Base-by-base conservation (phyloP, 257 asterid species). In the Paulownia fortunei region DNA sequence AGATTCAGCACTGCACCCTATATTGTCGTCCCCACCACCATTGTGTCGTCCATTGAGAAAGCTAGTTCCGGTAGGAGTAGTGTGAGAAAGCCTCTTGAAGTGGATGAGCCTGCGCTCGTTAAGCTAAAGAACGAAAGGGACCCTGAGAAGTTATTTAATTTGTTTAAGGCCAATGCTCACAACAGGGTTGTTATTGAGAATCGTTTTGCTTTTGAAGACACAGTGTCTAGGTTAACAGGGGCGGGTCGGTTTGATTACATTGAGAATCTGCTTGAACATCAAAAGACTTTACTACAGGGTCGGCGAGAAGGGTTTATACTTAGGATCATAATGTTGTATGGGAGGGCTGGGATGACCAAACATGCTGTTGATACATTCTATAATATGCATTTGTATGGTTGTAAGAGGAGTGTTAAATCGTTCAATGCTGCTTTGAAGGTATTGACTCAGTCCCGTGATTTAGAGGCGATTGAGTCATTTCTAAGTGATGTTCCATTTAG, bases 221-320 rank as follows among this genome's bases (percentile, higher is more conserved):
- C 91, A 0, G 82, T 93, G 75, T 87, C 91, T 85, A 81, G 96
- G 77, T 82, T 93, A 81, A 92, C 92, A 65, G 98, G 98, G 58
- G 98, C 97, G 0, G 83, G 92, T 5, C 63, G 93, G 21, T 85
- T 91, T 61, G 98, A 91, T 86, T 90, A 89, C 63, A 86, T 93
- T 24, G 97, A 88, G 83, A 79, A 76, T 80, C 66, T 93, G 77
- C 93, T 93, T 27, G 96, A 93, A 88, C 96, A 91, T 74, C 98
- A 93, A 83, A 93, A 93, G 83, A 76, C 89, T 51, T 82, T 93
- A 63, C 98, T 93, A 0, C 98, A 93, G 82, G 98, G 98, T 52
- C 86, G 94, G 19, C 87, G 98, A 46, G 98, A 93, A 87, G 98
- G 98, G 71, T 93, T 93, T 79, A 52, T 91, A 36, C 65, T 93